Evolutionary conservation across 805 yeast species (phyloP), one percentile per base, ranked within the genome.

Genomic region (Zygosaccharomyces siamensis): DNA sequence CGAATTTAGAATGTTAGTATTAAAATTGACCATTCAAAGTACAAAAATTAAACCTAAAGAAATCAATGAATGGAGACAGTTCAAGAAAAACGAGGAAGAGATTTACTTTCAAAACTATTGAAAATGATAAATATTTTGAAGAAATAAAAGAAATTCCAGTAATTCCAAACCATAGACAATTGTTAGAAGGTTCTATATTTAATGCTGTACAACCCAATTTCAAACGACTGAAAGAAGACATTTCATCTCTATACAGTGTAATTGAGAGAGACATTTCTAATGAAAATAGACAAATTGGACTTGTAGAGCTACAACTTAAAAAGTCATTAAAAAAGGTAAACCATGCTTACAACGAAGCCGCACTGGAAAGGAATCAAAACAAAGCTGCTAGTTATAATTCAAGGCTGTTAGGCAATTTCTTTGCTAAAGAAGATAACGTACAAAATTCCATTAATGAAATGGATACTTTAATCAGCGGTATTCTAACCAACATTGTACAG

Each of bases 181-280:
- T 59, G 10, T 48, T 52, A 5, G 53, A 54, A 14, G 56, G 49
- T 28, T 54, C 61, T 16, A 58, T 64, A n/a, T 60, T 63, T 44
- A 41, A 48, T n/a, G 52, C 49, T 3, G 61, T 60, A 8, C 52
- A 56, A 12, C 43, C 43, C 5, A 65, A 63, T 45, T 21, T 64
- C 7, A 43, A 44, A 16, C 61, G 56, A 36, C 58, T 64, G 1
- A 51, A 51, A 20, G 31, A 45, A 2, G 68, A 62, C 41, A 46
- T 64, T 7, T 31, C 23, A 3, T 28, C 46, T 5, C 49, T 64
- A n/a, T 57, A 58, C 46, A 46, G 43, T 11, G 48, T 48, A 7
- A 49, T 66, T 7, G 58, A 59, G 24, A 62, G 57, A 24, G 71
- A 67, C 42, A 56, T 71, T 4, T 57, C 59, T 11, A 55, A 60